Conservation (phyloP, 495 filamentous ascomycete genomes). For the Articulospora tetracladia region DNA sequence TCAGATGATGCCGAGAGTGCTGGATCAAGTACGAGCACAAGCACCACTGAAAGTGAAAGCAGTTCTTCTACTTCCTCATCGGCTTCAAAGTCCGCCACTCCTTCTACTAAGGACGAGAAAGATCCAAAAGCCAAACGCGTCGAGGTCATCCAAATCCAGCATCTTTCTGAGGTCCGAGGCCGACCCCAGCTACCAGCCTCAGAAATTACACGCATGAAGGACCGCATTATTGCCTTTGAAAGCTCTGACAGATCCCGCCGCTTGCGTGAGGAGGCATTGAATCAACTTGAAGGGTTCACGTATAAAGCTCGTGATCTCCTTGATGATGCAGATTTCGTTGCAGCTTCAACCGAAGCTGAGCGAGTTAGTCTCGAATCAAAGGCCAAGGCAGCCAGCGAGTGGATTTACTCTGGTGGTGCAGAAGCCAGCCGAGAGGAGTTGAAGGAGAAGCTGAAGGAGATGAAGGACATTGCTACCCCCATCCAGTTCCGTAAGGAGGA, state of each 20-base stretch:
- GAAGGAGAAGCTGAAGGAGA: conserved; percentile 63
- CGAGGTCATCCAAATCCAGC: conserved; percentile 65
- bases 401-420: conserved; percentile 84
- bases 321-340: conserved; percentile 68
- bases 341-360: conserved; percentile 60
- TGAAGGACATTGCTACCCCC: conserved; percentile 67
- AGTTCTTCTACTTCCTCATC: conserved; percentile 37
- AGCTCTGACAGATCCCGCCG: conserved; percentile 73
- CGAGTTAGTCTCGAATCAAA: conserved; percentile 58
- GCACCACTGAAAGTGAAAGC: conserved; percentile 30
- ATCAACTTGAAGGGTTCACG: conserved; percentile 89
- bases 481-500: conserved; percentile 67
- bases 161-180: conserved; percentile 58
- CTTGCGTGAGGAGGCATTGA: conserved; percentile 81
- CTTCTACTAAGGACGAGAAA: conserved; percentile 38
- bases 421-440: conserved; percentile 69
- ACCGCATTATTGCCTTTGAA: conserved; percentile 75
- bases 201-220: conserved; percentile 62
- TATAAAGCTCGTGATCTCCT: conserved; percentile 84
- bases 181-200: conserved; percentile 49
- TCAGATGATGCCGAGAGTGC: conserved; percentile 55
- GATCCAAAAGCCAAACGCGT: conserved; percentile 57
- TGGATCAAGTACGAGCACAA: conserved; percentile 40
- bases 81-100: conserved; percentile 39
- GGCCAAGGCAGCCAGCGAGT: conserved; percentile 68